Percentiles rank a stretch among this genome's conserved stretches.
Evolutionary conservation across 2,329 filamentous ascomycete genomes (phyloP).

Genomic region (Diplodia sapinea): DNA sequence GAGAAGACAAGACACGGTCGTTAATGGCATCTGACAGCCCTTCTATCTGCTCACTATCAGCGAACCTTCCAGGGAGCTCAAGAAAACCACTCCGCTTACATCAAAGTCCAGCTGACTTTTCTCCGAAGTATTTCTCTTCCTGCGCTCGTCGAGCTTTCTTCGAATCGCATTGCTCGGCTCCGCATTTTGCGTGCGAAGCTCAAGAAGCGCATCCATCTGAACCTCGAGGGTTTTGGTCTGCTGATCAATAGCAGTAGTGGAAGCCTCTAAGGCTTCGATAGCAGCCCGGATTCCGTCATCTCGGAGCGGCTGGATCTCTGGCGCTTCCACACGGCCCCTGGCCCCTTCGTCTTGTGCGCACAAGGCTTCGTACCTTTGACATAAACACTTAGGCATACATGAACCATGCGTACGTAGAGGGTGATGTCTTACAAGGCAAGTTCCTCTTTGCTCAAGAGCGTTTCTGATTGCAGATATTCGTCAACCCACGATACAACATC

Average conservation of each 20-base stretch:
- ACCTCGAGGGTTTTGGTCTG: conserved; percentile 67
- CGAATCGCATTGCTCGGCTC: conserved; percentile 48
- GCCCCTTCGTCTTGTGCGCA: conserved; percentile 43
- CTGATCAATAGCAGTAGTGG: conserved; percentile 67
- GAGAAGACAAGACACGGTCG: conserved; percentile 46
- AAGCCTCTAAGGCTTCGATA: conserved; percentile 67
- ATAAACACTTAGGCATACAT: conserved; percentile 1
- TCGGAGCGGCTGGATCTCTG: conserved; percentile 54
- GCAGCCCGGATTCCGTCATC: conserved; percentile 67
- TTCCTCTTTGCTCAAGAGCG: conserved; percentile 57
- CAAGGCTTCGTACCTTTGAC: conserved; percentile 42
- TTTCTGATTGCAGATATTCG: conserved; percentile 54
- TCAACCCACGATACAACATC: conserved; percentile 54
- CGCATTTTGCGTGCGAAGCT: conserved; percentile 55
- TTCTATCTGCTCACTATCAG: conserved; percentile 33
- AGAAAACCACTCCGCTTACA: conserved; percentile 18
- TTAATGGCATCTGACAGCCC: conserved; percentile 40
- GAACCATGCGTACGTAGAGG: background rate
- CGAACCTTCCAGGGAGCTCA: conserved; percentile 31
- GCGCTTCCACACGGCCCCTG: conserved; percentile 42
- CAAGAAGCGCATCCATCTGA: conserved; percentile 67
- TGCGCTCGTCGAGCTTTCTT: conserved; percentile 47
- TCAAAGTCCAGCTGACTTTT: conserved; percentile 51
- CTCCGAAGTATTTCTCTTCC: conserved; percentile 47
- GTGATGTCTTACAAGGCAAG: conserved; percentile 50